Base-by-base conservation (phyloP, 495 filamentous ascomycete species). In the Coniosporium apollinis region DNA sequence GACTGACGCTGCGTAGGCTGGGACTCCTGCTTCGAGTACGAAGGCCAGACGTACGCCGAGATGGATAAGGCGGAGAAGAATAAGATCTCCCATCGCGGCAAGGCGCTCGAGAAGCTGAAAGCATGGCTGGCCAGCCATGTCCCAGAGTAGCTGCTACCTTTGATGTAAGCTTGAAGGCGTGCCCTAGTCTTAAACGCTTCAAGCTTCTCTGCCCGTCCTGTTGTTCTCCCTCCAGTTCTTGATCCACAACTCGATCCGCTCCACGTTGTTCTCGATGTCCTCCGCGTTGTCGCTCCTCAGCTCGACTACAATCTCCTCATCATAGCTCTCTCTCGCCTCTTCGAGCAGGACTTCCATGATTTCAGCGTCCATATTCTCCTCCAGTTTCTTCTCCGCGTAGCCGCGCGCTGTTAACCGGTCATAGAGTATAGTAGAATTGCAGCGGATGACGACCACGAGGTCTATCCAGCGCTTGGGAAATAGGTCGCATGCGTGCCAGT, bases 401-500 rank as follows among this genome's bases (percentile, higher is more conserved):
- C 76, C 72, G 38, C 82, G 80, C 37, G 64, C 66, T 38, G 66
- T 71, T 39, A 96, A 58, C 38, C 91, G 73, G 52, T 99, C 91
- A 51, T 91, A 96, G 21, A 92, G 65, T 30, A 77, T 59, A 20
- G 67, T 76, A 18, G 79, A 76, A 34, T 83, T 73, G 35, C 76
- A 82, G 10, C 91, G 67, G 37, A 99, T 55, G 41, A 96, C 91
- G 3, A 96, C 80, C 1, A 96, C 87, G 1, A 99, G 70, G 50
- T 99, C 91, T 46, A 96, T 79, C 82, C 83, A 92, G 49, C 77
- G 76, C 52, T 79, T 72, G 16, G 91, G 87, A 52, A 99, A 96
- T 20, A 96, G 60, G 50, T 99, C 91, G 58, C 87, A 94, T 0
- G 83, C 86, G 56, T 99, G 89, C 89, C 87, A 99, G 58, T 99